These are phyloP conservation scores for Metarhizium brunneum DNA, from an alignment of 2,329 filamentous ascomycete species.

Conservation along the genomic window DNA sequence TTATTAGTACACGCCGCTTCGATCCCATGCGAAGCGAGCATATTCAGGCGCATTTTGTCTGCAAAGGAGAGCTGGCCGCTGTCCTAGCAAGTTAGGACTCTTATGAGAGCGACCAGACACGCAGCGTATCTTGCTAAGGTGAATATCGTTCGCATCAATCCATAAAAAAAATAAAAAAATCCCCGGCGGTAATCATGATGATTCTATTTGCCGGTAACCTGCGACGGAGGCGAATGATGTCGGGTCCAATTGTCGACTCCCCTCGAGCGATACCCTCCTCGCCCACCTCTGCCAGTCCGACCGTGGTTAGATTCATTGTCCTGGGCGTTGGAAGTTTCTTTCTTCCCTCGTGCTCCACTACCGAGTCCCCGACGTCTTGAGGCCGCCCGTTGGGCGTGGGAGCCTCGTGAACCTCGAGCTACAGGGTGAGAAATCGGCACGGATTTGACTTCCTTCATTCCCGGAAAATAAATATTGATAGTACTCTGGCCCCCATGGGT, in stretches of 20 bases:
- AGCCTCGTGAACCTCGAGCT: slow-evolving; percentile 21
- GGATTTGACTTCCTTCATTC: slow-evolving; percentile 28
- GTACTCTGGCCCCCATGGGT: slow-evolving; percentile 24
- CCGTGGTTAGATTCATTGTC: slow-evolving; percentile 12
- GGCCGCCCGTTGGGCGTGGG: slow-evolving; percentile 7
- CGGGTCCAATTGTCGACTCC: slow-evolving; percentile 33
- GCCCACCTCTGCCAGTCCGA: slow-evolving; percentile 21
- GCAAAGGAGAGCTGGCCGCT: not conserved
- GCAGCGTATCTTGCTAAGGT: not conserved
- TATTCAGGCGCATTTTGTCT: slow-evolving; percentile 5
- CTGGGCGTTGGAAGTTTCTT: slow-evolving; percentile 21
- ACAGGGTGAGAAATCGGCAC: slow-evolving; percentile 28
- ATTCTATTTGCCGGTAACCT: slow-evolving; percentile 2
- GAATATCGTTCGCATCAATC: not conserved
- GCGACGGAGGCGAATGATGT: slow-evolving; percentile 8
- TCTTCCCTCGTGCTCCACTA: slow-evolving; percentile 22
- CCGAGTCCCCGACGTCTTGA: slow-evolving; percentile 21
- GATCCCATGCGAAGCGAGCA: slow-evolving; percentile 7
- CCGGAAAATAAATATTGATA: slow-evolving; percentile 32
- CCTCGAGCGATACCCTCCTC: slow-evolving; percentile 30
- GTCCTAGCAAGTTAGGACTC: not conserved
- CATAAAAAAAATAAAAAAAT: not conserved
- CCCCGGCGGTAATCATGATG: not conserved
- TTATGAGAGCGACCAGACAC: not conserved
- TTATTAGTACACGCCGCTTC: slow-evolving; percentile 15